Percentiles rank a stretch among this genome's conserved stretches.
phyloP scores from a whole-genome alignment of 805 yeast species.

The Teunomyces gatunensis region DNA sequence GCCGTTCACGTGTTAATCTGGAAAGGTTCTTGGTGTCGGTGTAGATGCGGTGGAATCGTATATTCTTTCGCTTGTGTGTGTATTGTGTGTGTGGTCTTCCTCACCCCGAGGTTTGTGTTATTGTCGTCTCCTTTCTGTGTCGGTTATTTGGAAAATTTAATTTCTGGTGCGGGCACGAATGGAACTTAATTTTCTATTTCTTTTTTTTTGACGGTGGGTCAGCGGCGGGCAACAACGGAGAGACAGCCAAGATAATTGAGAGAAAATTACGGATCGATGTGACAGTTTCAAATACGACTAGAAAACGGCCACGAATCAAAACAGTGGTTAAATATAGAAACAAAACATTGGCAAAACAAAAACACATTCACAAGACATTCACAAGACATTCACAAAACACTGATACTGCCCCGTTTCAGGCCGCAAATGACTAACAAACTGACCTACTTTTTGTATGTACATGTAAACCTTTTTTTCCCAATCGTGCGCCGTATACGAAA shows the following conservation, averaged over 20 bases:
- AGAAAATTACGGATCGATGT: neutral
- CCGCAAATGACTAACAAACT: no score
- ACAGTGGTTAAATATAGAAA: no score
- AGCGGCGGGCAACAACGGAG: neutral
- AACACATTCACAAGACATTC: no score
- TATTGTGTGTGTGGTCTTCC: neutral
- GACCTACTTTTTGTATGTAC: no score
- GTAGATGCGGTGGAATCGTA: neutral
- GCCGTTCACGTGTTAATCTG: neutral
- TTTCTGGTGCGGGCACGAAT: slow-evolving; percentile 1
- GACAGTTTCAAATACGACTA: neutral
- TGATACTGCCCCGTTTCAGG: no score
- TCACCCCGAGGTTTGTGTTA: slow-evolving; percentile 4
- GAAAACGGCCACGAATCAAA: no score
- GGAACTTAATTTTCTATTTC: neutral
- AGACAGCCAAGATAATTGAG: neutral
- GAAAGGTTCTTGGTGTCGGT: neutral
- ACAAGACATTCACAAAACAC: no score
- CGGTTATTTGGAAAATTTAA: slow-evolving; percentile 4
- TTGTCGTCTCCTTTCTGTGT: slow-evolving; percentile 5
- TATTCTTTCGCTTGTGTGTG: neutral
- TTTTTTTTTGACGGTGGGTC: neutral
- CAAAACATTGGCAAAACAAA: no score
- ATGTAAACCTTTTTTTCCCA: no score
- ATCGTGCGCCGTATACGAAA: no score